phyloP scores from a whole-genome alignment of 345 rosid genomes.

The Luvunga scandens region DNA sequence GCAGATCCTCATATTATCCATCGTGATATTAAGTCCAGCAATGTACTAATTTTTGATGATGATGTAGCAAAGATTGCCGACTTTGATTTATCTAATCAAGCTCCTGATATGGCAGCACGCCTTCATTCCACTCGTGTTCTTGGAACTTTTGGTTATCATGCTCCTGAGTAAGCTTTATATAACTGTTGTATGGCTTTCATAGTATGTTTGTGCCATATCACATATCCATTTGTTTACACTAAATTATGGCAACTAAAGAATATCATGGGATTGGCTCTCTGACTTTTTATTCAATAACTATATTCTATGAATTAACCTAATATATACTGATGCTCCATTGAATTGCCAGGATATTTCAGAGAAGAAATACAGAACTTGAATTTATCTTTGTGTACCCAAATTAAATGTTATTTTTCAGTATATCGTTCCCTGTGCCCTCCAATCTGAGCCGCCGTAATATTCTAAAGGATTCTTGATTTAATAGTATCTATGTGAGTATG shows the following conservation, averaged over 20 bases:
- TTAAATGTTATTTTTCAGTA: not conserved
- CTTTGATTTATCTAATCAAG: slow-evolving; percentile 82
- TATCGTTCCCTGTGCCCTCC: not conserved
- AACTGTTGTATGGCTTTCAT: not conserved
- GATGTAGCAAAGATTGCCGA: slow-evolving; percentile 82
- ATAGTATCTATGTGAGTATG: slow-evolving; percentile 1
- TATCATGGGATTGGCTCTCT: not conserved
- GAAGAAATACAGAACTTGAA: not conserved
- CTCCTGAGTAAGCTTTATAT: slow-evolving; percentile 65
- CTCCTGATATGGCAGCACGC: slow-evolving; percentile 87
- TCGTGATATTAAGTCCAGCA: slow-evolving; percentile 79
- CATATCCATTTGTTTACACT: not conserved
- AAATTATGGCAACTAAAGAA: not conserved
- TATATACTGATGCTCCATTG: not conserved
- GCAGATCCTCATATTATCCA: slow-evolving; percentile 61
- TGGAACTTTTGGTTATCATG: slow-evolving; percentile 84
- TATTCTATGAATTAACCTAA: not conserved
- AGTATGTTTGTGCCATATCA: not conserved
- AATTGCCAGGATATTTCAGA: slow-evolving; percentile 1
- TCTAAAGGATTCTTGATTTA: not conserved
- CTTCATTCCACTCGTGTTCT: slow-evolving; percentile 81
- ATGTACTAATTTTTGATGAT: slow-evolving; percentile 67
- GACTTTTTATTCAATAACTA: not conserved
- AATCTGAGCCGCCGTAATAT: not conserved
- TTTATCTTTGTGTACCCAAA: not conserved